Evolutionary conservation across 2,329 filamentous ascomycete species (phyloP).

Genomic region (Nemania diffusa): DNA sequence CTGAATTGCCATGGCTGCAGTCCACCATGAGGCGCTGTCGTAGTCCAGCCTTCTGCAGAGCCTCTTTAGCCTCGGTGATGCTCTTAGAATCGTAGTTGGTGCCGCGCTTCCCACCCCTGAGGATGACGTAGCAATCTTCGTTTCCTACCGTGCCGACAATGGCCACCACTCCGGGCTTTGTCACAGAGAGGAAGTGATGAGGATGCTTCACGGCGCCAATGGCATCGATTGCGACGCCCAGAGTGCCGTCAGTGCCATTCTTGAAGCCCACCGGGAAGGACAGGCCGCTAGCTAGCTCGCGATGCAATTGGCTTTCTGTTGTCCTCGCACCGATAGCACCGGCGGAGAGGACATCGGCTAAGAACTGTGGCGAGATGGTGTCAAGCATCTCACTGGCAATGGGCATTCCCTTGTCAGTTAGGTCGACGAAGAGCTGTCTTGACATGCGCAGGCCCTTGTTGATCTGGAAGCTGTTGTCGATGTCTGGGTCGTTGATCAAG

Average conservation of each 20-base stretch:
- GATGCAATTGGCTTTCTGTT: constrained; percentile 94
- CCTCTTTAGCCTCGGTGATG: constrained; percentile 83
- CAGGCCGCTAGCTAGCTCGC: constrained; percentile 91
- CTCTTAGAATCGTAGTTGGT: constrained; percentile 92
- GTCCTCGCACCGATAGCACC: constrained; percentile 96
- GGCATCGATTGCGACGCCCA: constrained; percentile 92
- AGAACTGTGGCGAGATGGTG: constrained; percentile 96
- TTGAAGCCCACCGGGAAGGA: constrained; percentile 99
- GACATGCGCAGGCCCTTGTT: constrained; percentile 93
- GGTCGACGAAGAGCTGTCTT: constrained; percentile 90
- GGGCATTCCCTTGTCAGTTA: constrained; percentile 93
- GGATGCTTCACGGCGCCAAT: constrained; percentile 92
- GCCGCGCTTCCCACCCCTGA: constrained; percentile 90
- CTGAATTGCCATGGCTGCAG: constrained; percentile 95
- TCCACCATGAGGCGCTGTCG: constrained; percentile 91
- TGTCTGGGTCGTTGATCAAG: constrained; percentile 97
- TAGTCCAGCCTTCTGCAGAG: constrained; percentile 78
- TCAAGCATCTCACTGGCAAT: constrained; percentile 98
- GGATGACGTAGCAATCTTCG: constrained; percentile 96
- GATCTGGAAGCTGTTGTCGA: constrained; percentile 98
- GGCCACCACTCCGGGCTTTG: constrained; percentile 93
- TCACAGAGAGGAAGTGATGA: constrained; percentile 97
- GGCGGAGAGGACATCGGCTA: constrained; percentile 89
- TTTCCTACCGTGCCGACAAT: constrained; percentile 96
- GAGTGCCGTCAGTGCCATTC: constrained; percentile 94